Conservation (phyloP, 2,329 filamentous ascomycete species). For the Cadophora malorum region DNA sequence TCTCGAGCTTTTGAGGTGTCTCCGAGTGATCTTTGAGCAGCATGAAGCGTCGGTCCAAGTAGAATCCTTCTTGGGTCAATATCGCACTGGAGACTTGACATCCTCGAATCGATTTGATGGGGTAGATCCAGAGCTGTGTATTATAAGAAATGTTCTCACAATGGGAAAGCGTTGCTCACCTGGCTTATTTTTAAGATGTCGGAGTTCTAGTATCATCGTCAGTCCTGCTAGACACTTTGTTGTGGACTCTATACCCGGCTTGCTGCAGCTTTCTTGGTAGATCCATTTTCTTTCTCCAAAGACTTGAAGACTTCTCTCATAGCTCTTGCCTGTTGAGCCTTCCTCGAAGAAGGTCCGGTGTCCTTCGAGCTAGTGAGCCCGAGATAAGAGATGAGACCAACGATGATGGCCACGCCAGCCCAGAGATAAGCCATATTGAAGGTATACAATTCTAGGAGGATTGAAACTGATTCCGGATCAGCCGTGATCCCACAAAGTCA, state of each 20-base stretch:
- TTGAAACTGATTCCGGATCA: neutral
- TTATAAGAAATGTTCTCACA: constrained; percentile 9
- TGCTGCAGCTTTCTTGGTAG: neutral
- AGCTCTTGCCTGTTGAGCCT: constrained; percentile 30
- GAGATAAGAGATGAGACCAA: constrained; percentile 26
- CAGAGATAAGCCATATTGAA: constrained; percentile 20
- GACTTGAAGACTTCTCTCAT: constrained; percentile 32
- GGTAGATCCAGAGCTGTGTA: constrained; percentile 70
- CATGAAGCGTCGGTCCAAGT: constrained; percentile 74
- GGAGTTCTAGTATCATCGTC: constrained; percentile 11
- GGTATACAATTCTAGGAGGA: neutral
- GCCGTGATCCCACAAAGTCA: neutral
- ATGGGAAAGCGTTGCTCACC: constrained; percentile 23
- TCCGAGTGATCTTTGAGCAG: constrained; percentile 59
- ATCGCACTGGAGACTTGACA: constrained; percentile 59
- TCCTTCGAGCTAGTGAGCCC: constrained; percentile 21
- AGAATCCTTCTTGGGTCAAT: constrained; percentile 67
- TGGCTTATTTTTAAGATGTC: constrained; percentile 37
- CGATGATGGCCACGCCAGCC: constrained; percentile 22
- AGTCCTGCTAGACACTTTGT: neutral
- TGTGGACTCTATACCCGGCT: neutral
- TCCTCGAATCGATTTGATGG: constrained; percentile 74
- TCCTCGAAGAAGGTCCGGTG: constrained; percentile 23
- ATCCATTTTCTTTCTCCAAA: constrained; percentile 19
- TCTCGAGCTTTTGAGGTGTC: constrained; percentile 51